Percentiles rank a stretch among this genome's conserved stretches.
Evolutionary conservation across 1,284 basidiomycete species (phyloP).

Genomic region (Ceratobasidium sp.): DNA sequence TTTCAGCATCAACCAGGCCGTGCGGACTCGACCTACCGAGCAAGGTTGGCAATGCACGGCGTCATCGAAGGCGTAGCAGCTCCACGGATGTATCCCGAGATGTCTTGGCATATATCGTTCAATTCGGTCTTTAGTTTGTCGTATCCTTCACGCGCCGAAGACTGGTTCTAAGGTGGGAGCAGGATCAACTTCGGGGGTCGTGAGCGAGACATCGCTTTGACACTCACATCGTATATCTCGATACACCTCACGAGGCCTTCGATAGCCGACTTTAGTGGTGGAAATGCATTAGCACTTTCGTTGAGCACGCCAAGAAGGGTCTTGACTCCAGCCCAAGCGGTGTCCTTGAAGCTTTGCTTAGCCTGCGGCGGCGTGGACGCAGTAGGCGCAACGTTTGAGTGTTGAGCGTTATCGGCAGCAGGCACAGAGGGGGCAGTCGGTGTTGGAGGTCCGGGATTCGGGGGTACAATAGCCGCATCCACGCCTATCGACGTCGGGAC

Average conservation of each 20-base stretch:
- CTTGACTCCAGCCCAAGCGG: neutral
- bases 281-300: neutral
- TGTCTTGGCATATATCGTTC: neutral
- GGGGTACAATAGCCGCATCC: too few relatives aligned
- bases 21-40: neutral
- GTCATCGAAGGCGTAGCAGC: neutral
- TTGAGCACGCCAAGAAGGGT: neutral
- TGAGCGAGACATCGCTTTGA: too few relatives aligned
- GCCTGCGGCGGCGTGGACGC: too few relatives aligned
- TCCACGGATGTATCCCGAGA: neutral
- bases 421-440: too few relatives aligned
- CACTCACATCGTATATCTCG: constrained; percentile 8
- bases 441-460: too few relatives aligned
- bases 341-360: too few relatives aligned
- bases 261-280: too few relatives aligned
- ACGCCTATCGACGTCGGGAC: too few relatives aligned
- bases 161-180: neutral
- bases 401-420: too few relatives aligned
- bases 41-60: neutral
- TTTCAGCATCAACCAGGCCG: neutral
- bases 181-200: neutral
- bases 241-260: neutral
- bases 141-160: neutral
- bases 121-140: neutral
- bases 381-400: too few relatives aligned